Base-by-base conservation (phyloP, 805 yeast genomes). In the Cyberlindnera saturnus region DNA sequence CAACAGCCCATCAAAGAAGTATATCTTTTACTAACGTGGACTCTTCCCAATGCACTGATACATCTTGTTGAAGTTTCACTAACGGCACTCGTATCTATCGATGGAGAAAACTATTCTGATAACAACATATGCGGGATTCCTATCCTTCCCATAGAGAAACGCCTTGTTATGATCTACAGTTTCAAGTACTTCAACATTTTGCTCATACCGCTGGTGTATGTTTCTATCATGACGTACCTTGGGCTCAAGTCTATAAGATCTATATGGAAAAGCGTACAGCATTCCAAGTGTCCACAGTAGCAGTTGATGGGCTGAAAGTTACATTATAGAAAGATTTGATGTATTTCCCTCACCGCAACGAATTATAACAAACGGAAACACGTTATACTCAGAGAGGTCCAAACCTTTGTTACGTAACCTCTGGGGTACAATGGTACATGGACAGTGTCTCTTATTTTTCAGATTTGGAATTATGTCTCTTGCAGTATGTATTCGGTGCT, bases 351-450 rank as follows among this genome's bases (percentile, higher is more conserved):
- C 5, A 42, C 53, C 3, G 34, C 42, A 5, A 43, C 35, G 10
- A 30, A 39, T 1, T 45, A 30, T n/a, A 46, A 39, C 1, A 44
- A 40, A 10, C 43, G 48, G 20, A 34, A 43, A 16, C 37, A 37
- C 18, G 31, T 42, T 4, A 50, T 52, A 3, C 43, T 46, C 44
- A 47, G 47, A 35, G 57, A 56, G 26, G 17, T 50, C 10, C 48
- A 49, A 20, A 49, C 56, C 2, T 53, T 56, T 14, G 41, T 45
- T 8, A 31, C 53, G 1, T 56, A 56, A 36, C 60, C 60, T 4
- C 7, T 56, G 2, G 52, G 55, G 3, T 56, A 56, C 33, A 19
- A 51, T 3, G 10, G 48, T 8, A 44, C 51, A 0, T 56, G 60
- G 60, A 43, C 38, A 2, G 32, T 51, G 1, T 47, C 59, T 1